Evolutionary conservation across 2,329 filamentous ascomycete genomes (phyloP), one percentile per base, ranked within the genome.

Genomic region (Trichoderma sp.): DNA sequence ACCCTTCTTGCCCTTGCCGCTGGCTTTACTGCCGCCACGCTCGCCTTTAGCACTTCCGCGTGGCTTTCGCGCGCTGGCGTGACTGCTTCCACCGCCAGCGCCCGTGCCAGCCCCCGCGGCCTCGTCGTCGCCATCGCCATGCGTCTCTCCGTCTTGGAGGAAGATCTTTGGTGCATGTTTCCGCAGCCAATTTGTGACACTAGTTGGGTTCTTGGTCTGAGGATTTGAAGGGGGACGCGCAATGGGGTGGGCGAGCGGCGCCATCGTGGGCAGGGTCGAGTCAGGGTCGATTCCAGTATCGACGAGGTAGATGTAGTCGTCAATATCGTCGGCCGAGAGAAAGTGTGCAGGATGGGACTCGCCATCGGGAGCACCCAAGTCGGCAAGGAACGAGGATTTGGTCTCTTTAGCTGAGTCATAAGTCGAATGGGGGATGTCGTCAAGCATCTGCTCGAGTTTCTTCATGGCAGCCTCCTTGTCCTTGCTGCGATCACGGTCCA

Each of bases 141-240:
- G 83, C 21, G 78, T 79, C 75, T 81, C 82, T 68, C 91, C 90
- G 80, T 95, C 94, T 82, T 97, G 93, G 24, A 97, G 86, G 85
- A 97, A 95, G 66, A 95, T 92, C 83, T 96, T 92, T 3, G 95
- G 94, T 76, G 94, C 92, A 83, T 98, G 89, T 81, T 94, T 92
- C 77, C 94, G 91, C 14, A 99, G 90, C 97, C 97, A 99, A 83
- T 97, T 98, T 86, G 97, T 97, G 3, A 98, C 95, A 76, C 94
- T 97, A 59, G 95, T 94, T 0, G 95, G 95, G 82, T 98, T 98
- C 79, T 87, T 86, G 59, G 87, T 83, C 62, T 85, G 78, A 80
- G 84, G 79, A 84, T 86, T 80, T 64, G 83, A 80, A 79, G 82
- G 84, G 73, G 81, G 84, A 75, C 83, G 82, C 29, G 81, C 80